Base-by-base conservation (phyloP, 805 yeast genomes). In the Saccharomycopsis vini region DNA sequence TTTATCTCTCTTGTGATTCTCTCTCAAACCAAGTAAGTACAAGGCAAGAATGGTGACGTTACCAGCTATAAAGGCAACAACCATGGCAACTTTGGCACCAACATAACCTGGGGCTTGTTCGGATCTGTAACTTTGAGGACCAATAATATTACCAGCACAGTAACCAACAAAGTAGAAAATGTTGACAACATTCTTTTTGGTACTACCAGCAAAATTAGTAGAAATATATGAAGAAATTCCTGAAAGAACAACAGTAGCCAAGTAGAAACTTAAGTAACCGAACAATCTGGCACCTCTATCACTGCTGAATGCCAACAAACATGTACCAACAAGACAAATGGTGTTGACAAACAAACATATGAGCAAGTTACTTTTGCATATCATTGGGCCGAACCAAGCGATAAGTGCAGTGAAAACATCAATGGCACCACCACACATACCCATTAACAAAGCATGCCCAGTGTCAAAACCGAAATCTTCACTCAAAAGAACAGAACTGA, bases 161-260 rank as follows among this genome's bases (percentile, higher is more conserved):
- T 80, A 83, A 4, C 77, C 81, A 45, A 81, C 68, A 59, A 82
- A 68, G 37, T 71, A 70, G 28, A 77, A 58, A 3, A 75, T 72
- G 53, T 66, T 72, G 3, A 64, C 67, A 2, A 71, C 63, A 40
- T 65, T 59, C 55, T 81, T 78, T 60, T 84, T 77, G 9, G 82
- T 75, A 53, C 69, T 71, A 6, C 83, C 83, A 5, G 74, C 73
- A 38, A 68, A 64, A 52, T 75, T 75, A 4, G 74, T 61, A 22
- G 76, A 64, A 24, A 71, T 56, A 41, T 60, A 54, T 5, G 68
- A 60, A 3, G 62, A 42, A 10, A 60, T 53, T n/a, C n/a, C n/a
- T n/a, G n/a, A 41, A 49, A 67, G 59, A 42, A 64, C 62, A 49
- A 62, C 60, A 3, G 67, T 58, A 2, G 68, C 60, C 18, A 64